phyloP scores from a whole-genome alignment of 306 rosid species.

The Cyclanthera cordifolia region DNA sequence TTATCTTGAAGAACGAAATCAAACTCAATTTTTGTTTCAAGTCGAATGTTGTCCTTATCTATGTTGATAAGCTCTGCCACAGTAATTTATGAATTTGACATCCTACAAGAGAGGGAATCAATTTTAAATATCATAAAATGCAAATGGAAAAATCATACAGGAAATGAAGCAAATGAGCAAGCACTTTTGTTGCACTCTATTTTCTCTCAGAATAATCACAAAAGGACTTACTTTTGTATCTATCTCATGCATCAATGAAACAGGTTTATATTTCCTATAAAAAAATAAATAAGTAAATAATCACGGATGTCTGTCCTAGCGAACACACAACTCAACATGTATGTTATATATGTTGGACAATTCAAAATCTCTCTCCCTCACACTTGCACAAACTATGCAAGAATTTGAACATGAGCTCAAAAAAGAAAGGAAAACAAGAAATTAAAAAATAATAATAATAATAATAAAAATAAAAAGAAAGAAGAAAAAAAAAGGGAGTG shows the following conservation, averaged over 20 bases:
- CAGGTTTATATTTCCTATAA: too few species aligned
- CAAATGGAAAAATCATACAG: background rate
- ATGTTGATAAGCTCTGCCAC: constrained; percentile 10
- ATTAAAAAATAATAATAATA: too few species aligned
- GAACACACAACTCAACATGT: background rate
- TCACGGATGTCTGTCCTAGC: background rate
- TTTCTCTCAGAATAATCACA: background rate
- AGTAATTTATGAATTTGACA: constrained; percentile 4
- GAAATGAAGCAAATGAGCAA: background rate
- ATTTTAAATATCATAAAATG: background rate
- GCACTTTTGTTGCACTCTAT: background rate
- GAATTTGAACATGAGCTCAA: background rate
- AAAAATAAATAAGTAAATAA: too few species aligned
- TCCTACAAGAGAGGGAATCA: background rate
- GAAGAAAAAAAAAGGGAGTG: background rate
- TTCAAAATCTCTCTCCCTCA: background rate
- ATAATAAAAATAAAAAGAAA: background rate
- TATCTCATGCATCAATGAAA: too few species aligned
- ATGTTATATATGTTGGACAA: background rate
- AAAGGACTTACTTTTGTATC: too few species aligned
- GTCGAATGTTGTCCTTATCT: constrained; percentile 7
- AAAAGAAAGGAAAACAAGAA: background rate
- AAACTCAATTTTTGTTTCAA: constrained; percentile 10
- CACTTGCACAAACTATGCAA: background rate
- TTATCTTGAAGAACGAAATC: constrained; percentile 24